Evolutionary conservation across 2,329 filamentous ascomycete genomes (phyloP).

Genomic region (Colletotrichum sp.): DNA sequence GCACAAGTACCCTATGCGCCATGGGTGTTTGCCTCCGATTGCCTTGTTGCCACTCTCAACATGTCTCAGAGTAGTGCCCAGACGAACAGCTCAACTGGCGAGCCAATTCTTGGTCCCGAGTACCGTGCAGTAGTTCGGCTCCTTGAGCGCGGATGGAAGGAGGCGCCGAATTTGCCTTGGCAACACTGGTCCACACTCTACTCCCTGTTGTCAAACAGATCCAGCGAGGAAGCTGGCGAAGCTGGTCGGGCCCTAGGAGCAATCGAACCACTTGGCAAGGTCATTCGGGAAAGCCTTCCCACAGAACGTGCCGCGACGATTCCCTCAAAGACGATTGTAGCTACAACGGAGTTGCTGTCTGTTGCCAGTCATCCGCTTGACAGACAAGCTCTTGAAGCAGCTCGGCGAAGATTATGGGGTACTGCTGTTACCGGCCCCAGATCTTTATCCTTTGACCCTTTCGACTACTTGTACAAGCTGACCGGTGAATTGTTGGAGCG

Average conservation of each 20-base stretch:
- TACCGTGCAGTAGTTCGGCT: slow-evolving; percentile 74
- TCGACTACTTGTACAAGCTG: slow-evolving; percentile 69
- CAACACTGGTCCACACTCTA: slow-evolving; percentile 61
- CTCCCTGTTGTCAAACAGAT: slow-evolving; percentile 57
- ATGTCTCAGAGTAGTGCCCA: slow-evolving; percentile 42
- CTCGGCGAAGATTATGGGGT: slow-evolving; percentile 71
- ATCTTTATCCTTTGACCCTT: slow-evolving; percentile 61
- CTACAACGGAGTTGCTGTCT: slow-evolving; percentile 47
- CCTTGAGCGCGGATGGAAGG: slow-evolving; percentile 64
- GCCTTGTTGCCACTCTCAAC: slow-evolving; percentile 25
- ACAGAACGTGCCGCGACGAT: slow-evolving; percentile 22
- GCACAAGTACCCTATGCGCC: slow-evolving; percentile 50
- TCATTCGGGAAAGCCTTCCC: slow-evolving; percentile 44
- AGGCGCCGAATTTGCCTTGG: slow-evolving; percentile 52
- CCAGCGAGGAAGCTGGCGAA: slow-evolving; percentile 69
- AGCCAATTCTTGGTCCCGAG: slow-evolving; percentile 64
- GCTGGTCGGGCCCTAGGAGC: slow-evolving; percentile 69
- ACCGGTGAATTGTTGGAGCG: slow-evolving; percentile 55
- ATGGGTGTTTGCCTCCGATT: slow-evolving; percentile 56
- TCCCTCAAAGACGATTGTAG: slow-evolving; percentile 34
- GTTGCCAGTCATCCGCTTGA: slow-evolving; percentile 62
- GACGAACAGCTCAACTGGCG: slow-evolving; percentile 41
- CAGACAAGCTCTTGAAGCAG: slow-evolving; percentile 67
- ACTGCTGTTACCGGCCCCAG: slow-evolving; percentile 45
- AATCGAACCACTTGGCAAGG: slow-evolving; percentile 73